Conservation (phyloP, 2,329 filamentous ascomycete species). For the Colletotrichum theobromicola region DNA sequence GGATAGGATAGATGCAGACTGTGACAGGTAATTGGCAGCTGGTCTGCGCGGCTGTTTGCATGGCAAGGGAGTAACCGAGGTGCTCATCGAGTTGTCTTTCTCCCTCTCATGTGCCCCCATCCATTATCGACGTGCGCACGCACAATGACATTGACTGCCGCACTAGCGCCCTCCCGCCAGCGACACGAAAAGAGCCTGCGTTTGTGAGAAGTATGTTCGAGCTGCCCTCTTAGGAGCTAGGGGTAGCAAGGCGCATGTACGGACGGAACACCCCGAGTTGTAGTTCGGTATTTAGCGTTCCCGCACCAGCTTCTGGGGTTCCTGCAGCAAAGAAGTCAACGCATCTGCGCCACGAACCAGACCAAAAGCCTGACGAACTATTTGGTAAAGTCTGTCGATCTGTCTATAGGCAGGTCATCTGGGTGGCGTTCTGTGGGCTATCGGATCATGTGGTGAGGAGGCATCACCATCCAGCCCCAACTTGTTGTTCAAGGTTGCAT, state of each 20-base stretch:
- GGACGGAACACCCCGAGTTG: constrained; percentile 4
- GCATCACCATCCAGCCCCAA: not conserved
- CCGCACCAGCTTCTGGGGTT: not conserved
- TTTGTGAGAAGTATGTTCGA: not conserved
- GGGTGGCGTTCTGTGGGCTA: not conserved
- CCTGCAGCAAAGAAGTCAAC: constrained; percentile 1
- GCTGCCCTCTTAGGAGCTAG: not conserved
- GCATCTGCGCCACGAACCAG: not conserved
- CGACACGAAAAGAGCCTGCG: too few relatives aligned
- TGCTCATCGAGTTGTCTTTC: not conserved
- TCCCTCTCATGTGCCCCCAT: not conserved
- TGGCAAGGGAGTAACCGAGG: not conserved
- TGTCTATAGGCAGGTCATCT: not conserved
- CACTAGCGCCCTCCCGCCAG: not conserved
- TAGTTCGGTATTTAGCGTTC: not conserved
- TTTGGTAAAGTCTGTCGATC: not conserved
- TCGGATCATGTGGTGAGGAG: not conserved
- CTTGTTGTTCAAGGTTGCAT: not conserved
- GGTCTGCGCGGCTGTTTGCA: not conserved
- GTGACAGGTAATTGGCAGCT: not conserved
- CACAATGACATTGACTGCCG: not conserved
- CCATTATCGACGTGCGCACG: not conserved
- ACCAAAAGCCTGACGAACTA: not conserved
- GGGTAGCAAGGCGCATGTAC: not conserved
- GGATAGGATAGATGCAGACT: not conserved